Evolutionary conservation across 192 early-diverging fungal genomes (phyloP).

Genomic region (Backusella parvicylindrica): DNA sequence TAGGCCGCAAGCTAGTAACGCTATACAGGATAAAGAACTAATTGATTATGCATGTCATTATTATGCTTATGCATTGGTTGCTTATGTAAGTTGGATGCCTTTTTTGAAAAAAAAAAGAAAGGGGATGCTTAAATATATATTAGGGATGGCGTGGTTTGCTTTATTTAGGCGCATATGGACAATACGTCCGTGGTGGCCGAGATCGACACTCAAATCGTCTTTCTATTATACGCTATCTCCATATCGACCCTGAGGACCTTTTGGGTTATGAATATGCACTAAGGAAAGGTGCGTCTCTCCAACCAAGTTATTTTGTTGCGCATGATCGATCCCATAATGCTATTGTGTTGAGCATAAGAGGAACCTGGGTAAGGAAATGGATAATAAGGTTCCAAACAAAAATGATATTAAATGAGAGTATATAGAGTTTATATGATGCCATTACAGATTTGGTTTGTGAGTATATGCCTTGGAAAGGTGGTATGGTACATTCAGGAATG

Average conservation of each 20-base stretch:
- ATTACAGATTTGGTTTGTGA: conserved; percentile 74
- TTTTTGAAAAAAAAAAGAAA: background rate
- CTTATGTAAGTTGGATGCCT: conserved; percentile 37
- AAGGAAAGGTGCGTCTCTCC: conserved; percentile 54
- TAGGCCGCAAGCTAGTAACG: background rate
- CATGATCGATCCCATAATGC: conserved; percentile 56
- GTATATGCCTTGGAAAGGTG: conserved; percentile 74
- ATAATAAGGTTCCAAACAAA: too few relatives aligned
- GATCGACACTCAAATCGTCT: conserved; percentile 61
- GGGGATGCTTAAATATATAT: background rate
- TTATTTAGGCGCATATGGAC: conserved; percentile 31
- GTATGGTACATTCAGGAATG: conserved; percentile 74
- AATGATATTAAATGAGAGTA: background rate
- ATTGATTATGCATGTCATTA: conserved; percentile 52
- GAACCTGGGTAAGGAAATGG: conserved; percentile 51
- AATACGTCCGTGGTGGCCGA: conserved; percentile 33
- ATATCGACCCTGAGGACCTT: conserved; percentile 58
- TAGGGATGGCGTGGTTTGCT: conserved; percentile 33
- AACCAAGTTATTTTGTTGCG: conserved; percentile 70
- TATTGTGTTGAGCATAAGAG: conserved; percentile 65
- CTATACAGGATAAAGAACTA: conserved; percentile 14
- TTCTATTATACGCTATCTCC: conserved; percentile 58
- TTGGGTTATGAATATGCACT: conserved; percentile 68
- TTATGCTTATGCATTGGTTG: conserved; percentile 50
- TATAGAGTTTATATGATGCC: conserved; percentile 64